Conservation (phyloP, 768 basidiomycete species). For the Sutorius australiensis region DNA sequence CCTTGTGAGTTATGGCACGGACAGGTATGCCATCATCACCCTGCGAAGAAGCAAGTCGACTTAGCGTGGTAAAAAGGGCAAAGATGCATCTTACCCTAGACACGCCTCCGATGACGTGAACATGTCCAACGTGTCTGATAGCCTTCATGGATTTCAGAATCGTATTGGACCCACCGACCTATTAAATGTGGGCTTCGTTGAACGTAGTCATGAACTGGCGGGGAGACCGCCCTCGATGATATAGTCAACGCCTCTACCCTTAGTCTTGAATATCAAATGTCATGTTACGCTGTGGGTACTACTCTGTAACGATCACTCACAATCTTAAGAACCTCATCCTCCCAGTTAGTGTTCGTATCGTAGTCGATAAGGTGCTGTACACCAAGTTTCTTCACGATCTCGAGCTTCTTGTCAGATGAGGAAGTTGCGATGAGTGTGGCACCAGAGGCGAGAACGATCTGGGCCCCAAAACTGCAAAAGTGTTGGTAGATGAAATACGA, state of each 20-base stretch:
- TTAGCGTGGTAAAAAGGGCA: no score
- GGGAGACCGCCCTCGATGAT: conserved; percentile 24
- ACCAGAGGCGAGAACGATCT: conserved; percentile 60
- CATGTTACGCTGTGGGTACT: not conserved
- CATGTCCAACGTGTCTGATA: conserved; percentile 38
- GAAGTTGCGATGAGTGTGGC: conserved; percentile 66
- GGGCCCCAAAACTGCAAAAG: conserved; percentile 46
- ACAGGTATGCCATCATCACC: conserved; percentile 30
- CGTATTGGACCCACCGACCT: conserved; percentile 57
- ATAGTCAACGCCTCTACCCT: conserved; percentile 33
- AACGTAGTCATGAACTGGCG: not conserved
- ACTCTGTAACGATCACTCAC: conserved; percentile 25
- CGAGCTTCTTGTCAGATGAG: conserved; percentile 61
- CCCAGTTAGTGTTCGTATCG: conserved; percentile 54
- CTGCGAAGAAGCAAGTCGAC: conserved; percentile 5
- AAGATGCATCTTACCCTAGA: conserved; percentile 30
- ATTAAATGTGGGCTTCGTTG: not conserved
- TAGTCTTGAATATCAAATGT: conserved; percentile 22
- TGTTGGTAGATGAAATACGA: not conserved
- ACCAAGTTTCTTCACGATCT: conserved; percentile 48
- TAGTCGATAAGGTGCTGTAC: conserved; percentile 60
- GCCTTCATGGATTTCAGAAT: conserved; percentile 42
- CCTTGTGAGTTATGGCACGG: conserved; percentile 36
- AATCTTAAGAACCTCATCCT: conserved; percentile 45
- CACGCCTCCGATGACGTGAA: conserved; percentile 53